phyloP scores from a whole-genome alignment of 768 basidiomycete genomes.

The Zangia roseola region DNA sequence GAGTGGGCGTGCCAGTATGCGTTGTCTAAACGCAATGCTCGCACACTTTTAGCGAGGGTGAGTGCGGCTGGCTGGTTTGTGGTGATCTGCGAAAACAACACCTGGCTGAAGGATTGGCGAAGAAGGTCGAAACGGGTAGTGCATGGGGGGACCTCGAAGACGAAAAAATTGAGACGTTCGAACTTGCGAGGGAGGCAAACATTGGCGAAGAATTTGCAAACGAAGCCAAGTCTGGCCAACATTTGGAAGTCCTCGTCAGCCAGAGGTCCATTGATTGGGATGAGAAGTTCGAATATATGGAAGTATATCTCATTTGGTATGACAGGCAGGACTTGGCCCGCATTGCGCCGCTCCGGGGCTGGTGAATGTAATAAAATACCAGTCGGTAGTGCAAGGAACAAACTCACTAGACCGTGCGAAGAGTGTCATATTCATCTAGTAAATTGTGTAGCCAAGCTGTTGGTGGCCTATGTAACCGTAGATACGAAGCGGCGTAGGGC shows the following conservation, averaged over 20 bases:
- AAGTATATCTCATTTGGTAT: conserved; percentile 49
- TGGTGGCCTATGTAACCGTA: too few relatives aligned
- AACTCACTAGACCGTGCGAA: conserved; percentile 4
- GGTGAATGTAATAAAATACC: not conserved
- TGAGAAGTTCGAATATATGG: conserved; percentile 37
- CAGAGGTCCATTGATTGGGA: conserved; percentile 13
- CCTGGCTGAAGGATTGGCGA: not conserved
- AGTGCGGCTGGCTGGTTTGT: conserved; percentile 27
- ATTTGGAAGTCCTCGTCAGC: conserved; percentile 6
- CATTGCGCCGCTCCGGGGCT: too few relatives aligned
- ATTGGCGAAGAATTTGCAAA: conserved; percentile 47
- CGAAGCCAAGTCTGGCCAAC: conserved; percentile 33
- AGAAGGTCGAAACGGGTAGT: not conserved
- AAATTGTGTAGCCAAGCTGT: too few relatives aligned
- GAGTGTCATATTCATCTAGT: conserved; percentile 4
- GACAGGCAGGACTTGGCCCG: too few relatives aligned
- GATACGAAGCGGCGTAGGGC: too few relatives aligned
- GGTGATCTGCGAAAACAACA: conserved; percentile 29
- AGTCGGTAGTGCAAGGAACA: not conserved
- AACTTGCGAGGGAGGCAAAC: conserved; percentile 44
- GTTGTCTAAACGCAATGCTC: conserved; percentile 13
- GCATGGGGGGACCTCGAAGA: conserved; percentile 16
- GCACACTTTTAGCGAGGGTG: conserved; percentile 32
- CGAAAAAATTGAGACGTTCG: conserved; percentile 25
- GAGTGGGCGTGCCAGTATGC: not conserved